phyloP scores from a whole-genome alignment of 164 flowering plant genomes.

The Vitis cinerea region DNA sequence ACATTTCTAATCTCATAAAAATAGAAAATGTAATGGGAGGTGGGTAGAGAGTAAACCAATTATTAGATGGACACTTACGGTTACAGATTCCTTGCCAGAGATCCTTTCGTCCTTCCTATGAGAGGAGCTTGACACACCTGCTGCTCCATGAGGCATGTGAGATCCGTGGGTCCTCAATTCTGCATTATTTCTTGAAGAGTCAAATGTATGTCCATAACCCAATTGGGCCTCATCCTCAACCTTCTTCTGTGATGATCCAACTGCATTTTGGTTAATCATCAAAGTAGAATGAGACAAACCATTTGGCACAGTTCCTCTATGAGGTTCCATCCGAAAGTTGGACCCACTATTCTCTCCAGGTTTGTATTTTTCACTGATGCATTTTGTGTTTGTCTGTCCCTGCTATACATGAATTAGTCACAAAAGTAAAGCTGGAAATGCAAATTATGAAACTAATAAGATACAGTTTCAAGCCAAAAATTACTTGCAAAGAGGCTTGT shows the following conservation, averaged over 20 bases:
- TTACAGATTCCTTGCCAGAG: conserved; percentile 19
- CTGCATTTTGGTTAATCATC: conserved; percentile 38
- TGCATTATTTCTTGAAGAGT: conserved; percentile 11
- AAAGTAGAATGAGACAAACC: conserved; percentile 34
- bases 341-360: conserved; percentile 20
- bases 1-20: neutral
- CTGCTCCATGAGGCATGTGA: conserved; percentile 12
- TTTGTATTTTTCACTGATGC: conserved; percentile 21
- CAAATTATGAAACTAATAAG: neutral
- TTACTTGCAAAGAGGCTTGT: conserved; percentile 22
- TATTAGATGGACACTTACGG: conserved; percentile 15
- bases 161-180: conserved; percentile 27
- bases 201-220: neutral
- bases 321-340: conserved; percentile 34
- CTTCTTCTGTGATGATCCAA: conserved; percentile 21
- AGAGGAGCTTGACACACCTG: conserved; percentile 16
- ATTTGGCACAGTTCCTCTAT: conserved; percentile 21
- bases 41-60: neutral
- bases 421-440: neutral
- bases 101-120: conserved; percentile 15
- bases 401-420: conserved; percentile 12
- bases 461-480: neutral
- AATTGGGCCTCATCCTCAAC: conserved; percentile 13
- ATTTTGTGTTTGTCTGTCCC: conserved; percentile 28
- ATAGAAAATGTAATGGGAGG: neutral